Conservation (phyloP, 768 basidiomycete species). For the Suillus subalutaceus region DNA sequence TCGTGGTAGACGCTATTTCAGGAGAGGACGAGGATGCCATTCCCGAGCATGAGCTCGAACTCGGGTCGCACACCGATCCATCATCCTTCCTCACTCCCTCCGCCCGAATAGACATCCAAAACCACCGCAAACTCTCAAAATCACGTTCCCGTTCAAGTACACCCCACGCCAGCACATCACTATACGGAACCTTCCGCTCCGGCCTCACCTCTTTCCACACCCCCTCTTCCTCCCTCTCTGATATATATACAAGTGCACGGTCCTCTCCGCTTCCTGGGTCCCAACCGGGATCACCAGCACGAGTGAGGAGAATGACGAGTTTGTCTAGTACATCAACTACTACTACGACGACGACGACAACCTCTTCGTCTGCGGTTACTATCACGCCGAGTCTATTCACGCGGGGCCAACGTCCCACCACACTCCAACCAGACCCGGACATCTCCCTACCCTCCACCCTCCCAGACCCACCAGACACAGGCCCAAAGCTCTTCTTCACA, state of each 20-base stretch:
- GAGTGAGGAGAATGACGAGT: slow-evolving; percentile 24
- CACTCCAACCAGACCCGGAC: slow-evolving; percentile 10
- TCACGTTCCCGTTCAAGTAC: slow-evolving; percentile 52
- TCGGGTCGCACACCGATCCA: slow-evolving; percentile 14
- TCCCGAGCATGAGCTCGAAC: slow-evolving; percentile 21
- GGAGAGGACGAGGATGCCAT: slow-evolving; percentile 12
- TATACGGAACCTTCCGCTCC: slow-evolving; percentile 47
- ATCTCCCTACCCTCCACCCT: background rate
- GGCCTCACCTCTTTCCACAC: slow-evolving; percentile 73
- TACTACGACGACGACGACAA: slow-evolving; percentile 32
- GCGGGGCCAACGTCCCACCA: slow-evolving; percentile 33
- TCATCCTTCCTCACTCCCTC: slow-evolving; percentile 15
- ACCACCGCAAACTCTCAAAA: slow-evolving; percentile 38
- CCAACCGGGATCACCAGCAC: slow-evolving; percentile 29
- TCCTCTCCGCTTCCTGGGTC: slow-evolving; percentile 54
- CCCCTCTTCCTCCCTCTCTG: slow-evolving; percentile 75
- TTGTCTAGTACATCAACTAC: slow-evolving; percentile 23
- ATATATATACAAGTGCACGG: slow-evolving; percentile 60
- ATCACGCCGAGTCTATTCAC: slow-evolving; percentile 65
- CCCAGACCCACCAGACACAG: slow-evolving; percentile 43
- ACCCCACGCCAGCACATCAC: slow-evolving; percentile 47
- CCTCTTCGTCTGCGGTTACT: slow-evolving; percentile 53
- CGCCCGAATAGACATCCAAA: slow-evolving; percentile 26
- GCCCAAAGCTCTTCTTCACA: slow-evolving; percentile 72
- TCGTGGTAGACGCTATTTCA: slow-evolving; percentile 13